These are phyloP conservation scores for Pseudotsuga menziesii DNA, from an alignment of 75 land plant species.

Conservation along the genomic window DNA sequence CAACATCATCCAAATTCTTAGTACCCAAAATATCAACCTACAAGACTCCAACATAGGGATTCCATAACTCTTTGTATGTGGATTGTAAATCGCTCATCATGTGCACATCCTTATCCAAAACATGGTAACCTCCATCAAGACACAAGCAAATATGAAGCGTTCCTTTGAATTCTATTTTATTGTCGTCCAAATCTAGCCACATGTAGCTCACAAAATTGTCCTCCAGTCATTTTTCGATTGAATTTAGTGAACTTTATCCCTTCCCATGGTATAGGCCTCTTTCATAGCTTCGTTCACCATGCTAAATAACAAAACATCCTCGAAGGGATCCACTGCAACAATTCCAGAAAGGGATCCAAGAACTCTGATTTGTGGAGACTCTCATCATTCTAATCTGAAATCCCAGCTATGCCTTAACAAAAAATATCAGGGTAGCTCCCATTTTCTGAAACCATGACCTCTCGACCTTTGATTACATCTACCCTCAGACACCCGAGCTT, in stretches of 20 bases:
- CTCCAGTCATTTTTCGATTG: constrained; percentile 36
- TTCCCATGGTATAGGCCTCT: constrained; percentile 43
- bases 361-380: constrained; percentile 10
- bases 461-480: constrained; percentile 73
- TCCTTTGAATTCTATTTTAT: constrained; percentile 35
- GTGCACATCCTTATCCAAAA: constrained; percentile 63
- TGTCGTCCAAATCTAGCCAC: constrained; percentile 46
- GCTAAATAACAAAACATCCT: constrained; percentile 47
- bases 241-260: constrained; percentile 23
- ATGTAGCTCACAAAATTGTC: constrained; percentile 24
- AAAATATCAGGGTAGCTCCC: constrained; percentile 30
- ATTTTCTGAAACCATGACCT: constrained; percentile 37
- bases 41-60: constrained; percentile 33
- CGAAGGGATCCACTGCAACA: constrained; percentile 96
- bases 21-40: constrained; percentile 76
- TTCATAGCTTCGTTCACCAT: constrained; percentile 44
- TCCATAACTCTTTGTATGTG: constrained; percentile 55
- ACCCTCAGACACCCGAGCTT: constrained; percentile 78
- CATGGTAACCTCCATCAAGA: constrained; percentile 66
- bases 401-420: constrained; percentile 47
- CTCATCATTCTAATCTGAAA: constrained; percentile 45
- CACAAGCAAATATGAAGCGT: constrained; percentile 41
- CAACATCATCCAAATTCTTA: constrained; percentile 37
- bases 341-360: constrained; percentile 61
- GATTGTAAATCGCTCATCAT: constrained; percentile 56